phyloP scores from a whole-genome alignment of 139 green algal genomes.

The Pleodorina starrii region DNA sequence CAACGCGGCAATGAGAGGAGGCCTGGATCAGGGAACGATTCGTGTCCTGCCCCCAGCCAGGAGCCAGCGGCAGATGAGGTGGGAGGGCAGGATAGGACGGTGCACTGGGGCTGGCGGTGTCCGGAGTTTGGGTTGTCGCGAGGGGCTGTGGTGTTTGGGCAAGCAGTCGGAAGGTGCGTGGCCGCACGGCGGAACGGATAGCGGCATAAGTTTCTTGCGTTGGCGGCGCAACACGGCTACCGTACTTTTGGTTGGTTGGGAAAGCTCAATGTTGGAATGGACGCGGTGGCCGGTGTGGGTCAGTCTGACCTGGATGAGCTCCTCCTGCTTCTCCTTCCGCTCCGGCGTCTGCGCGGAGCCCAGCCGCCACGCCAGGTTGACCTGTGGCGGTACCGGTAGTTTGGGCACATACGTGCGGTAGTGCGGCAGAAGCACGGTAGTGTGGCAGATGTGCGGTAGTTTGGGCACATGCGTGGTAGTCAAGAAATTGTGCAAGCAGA shows the following conservation, averaged over 20 bases:
- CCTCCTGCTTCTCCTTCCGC: conserved; percentile 21
- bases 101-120: too few species aligned
- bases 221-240: neutral
- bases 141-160: neutral
- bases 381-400: neutral
- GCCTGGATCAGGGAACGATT: neutral
- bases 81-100: too few species aligned
- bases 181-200: neutral
- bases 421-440: neutral
- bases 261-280: neutral
- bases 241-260: neutral
- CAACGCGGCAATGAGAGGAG: neutral
- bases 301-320: conserved; percentile 13
- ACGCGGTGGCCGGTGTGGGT: neutral
- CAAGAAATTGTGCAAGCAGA: neutral
- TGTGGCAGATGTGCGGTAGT: too few species aligned
- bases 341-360: neutral
- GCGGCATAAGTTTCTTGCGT: neutral
- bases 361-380: conserved; percentile 25
- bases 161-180: neutral
- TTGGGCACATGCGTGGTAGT: neutral
- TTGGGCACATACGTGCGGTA: neutral
- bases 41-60: neutral
- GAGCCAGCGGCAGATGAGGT: too few species aligned
- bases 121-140: too few species aligned